phyloP scores from a whole-genome alignment of 768 basidiomycete genomes.

The Rubroboletus satanas region DNA sequence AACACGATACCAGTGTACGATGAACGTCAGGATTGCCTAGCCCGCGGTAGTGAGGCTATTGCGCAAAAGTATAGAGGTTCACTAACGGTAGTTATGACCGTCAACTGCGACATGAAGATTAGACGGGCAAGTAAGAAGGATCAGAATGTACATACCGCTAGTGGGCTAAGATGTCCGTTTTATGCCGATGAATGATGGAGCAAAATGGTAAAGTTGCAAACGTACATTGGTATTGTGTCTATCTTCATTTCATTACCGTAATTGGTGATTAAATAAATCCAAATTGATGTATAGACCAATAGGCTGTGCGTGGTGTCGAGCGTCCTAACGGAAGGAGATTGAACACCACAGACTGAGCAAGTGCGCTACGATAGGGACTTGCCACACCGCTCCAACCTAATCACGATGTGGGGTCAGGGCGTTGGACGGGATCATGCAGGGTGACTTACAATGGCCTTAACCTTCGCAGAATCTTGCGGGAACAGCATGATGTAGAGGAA shows the following conservation, averaged over 20 bases:
- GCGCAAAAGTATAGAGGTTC: not conserved
- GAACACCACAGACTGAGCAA: not conserved
- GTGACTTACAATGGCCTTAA: slow-evolving; percentile 23
- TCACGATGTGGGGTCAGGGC: not conserved
- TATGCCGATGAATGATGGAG: not conserved
- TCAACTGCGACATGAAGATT: slow-evolving; percentile 17
- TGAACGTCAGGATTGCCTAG: slow-evolving; percentile 46
- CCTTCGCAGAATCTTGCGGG: slow-evolving; percentile 19
- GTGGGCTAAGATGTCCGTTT: slow-evolving; percentile 11
- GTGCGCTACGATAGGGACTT: not conserved
- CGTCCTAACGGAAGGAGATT: slow-evolving; percentile 8
- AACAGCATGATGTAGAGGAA: slow-evolving; percentile 31
- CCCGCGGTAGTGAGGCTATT: slow-evolving; percentile 14
- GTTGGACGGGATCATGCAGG: not conserved
- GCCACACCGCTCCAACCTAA: slow-evolving; percentile 30
- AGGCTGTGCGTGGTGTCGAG: slow-evolving; percentile 41
- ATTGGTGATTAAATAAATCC: slow-evolving; percentile 42
- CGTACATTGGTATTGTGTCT: slow-evolving; percentile 45
- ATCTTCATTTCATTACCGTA: slow-evolving; percentile 39
- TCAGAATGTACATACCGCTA: slow-evolving; percentile 23
- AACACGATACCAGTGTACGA: slow-evolving; percentile 46
- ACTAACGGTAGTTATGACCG: slow-evolving; percentile 32
- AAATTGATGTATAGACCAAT: slow-evolving; percentile 39
- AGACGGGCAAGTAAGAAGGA: not conserved
- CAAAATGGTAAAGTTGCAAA: not conserved